Evolutionary conservation across 2,329 filamentous ascomycete genomes (phyloP).

Genomic region (Aspergillus sp.): DNA sequence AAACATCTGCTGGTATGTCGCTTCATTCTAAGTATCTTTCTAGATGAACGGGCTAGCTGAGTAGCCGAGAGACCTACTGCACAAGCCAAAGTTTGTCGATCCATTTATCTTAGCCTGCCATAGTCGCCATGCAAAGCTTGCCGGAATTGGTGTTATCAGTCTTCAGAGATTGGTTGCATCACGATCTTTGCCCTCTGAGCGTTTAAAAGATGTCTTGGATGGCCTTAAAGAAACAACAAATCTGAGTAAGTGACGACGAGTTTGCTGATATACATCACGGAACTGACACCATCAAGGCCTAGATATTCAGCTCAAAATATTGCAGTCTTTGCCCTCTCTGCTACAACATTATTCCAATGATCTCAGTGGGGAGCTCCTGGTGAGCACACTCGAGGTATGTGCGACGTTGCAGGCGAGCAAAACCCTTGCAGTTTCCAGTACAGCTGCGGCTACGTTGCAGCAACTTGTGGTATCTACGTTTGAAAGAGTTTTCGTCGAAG

Average conservation of each 20-base stretch:
- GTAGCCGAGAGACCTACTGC: constrained; percentile 65
- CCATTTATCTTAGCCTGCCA: constrained; percentile 92
- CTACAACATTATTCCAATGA: constrained; percentile 85
- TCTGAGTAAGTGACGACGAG: constrained; percentile 51
- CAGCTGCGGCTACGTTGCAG: constrained; percentile 91
- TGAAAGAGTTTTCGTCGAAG: constrained; percentile 81
- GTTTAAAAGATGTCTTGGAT: constrained; percentile 80
- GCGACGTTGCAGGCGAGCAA: constrained; percentile 88
- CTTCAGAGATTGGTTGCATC: constrained; percentile 83
- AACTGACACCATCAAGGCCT: constrained; percentile 46
- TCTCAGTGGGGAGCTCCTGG: constrained; percentile 73
- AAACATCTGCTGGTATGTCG: constrained; percentile 62
- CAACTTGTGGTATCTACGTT: constrained; percentile 90
- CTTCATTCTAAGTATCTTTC: constrained; percentile 3
- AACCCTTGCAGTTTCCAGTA: constrained; percentile 89
- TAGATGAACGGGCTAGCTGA: constrained; percentile 16
- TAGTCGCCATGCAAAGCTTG: constrained; percentile 86
- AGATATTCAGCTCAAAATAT: constrained; percentile 91
- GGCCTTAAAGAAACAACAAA: constrained; percentile 77
- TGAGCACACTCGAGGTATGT: constrained; percentile 82
- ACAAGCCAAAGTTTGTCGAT: constrained; percentile 78
- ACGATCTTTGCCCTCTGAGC: constrained; percentile 70
- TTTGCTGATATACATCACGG: background rate
- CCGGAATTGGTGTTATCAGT: constrained; percentile 79
- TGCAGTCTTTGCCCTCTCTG: constrained; percentile 84